Base-by-base conservation (phyloP, 495 filamentous ascomycete genomes). In the Penicillium malachiteum region DNA sequence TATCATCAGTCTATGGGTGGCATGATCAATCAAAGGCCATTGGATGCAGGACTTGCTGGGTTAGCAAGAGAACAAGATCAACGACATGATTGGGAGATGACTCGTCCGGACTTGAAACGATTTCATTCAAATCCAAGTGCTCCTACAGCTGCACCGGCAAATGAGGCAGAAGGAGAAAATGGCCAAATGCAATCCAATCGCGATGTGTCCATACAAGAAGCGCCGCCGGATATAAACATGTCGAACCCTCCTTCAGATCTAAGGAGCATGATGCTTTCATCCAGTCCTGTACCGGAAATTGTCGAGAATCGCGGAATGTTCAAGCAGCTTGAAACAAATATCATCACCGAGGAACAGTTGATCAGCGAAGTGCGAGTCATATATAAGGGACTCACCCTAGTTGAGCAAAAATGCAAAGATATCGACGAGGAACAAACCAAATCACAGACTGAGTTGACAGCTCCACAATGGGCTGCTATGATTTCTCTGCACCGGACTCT, bases 331-430 rank as follows among this genome's bases (percentile, higher is more conserved):
- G 82, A 87, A 48, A 87, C 85, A 11, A 70, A 85, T 40, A 78
- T 84, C 7, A 90, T 92, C 16, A 86, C 84, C n/a, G 83, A 90
- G 57, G 87, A 90, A 11, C 85, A 92, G 65, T 75, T 92, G 2
- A 80, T 85, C 14, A 64, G 66, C 43, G 71, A 92, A 60, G 83
- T 88, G 7, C 88, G 89, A 57, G 83, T 75, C 0, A 95, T 92
- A 26, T 93, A 93, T 70, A 81, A 82, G 0, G 89, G 87, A 0
- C 72, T 95, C 1, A 81, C 87, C 3, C 88, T 89, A 83, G 87
- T 91, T 0, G 91, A 95, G 65, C 81, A 82, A 37, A 91, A 90
- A 63, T 91, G 87, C 59, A 86, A 89, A 7, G 84, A 90, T 32
- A 81, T 89, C 10, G 84, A 89, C 66, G 82, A 79, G n/a, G 69